A percentile compares a stretch with the other conserved stretches of the same genome.
Conservation (phyloP, 495 filamentous ascomycete genomes). For the Staphylotrichum longicolle region DNA sequence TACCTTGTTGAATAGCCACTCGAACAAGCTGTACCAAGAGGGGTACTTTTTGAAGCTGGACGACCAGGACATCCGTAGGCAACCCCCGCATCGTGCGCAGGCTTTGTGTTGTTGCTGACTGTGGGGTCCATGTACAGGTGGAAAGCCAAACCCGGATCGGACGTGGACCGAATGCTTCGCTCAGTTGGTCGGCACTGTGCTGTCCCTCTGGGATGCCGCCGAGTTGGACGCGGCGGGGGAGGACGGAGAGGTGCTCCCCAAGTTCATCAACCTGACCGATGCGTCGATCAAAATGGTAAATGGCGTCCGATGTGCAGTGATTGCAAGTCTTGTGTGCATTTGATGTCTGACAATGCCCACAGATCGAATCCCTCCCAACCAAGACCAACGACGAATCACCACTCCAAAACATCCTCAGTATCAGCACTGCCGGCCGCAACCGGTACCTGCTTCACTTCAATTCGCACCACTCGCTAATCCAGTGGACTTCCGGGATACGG, state of each 20-base stretch:
- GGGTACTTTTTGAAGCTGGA: constrained; percentile 96
- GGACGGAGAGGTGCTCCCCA: constrained; percentile 82
- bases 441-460: constrained; percentile 95
- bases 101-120: constrained; percentile 16
- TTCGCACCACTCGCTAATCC: constrained; percentile 84
- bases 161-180: constrained; percentile 97
- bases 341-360: constrained; percentile 9
- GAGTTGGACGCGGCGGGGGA: constrained; percentile 85
- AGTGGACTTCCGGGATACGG: constrained; percentile 95
- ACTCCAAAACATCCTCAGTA: constrained; percentile 88
- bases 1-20: constrained; percentile 88
- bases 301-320: not conserved
- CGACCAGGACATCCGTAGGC: constrained; percentile 84
- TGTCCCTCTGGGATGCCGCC: constrained; percentile 94
- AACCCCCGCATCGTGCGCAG: not conserved
- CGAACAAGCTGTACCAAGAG: constrained; percentile 95
- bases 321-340: too few relatives aligned
- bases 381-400: constrained; percentile 68
- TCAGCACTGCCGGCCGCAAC: constrained; percentile 93
- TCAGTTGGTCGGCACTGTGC: constrained; percentile 88
- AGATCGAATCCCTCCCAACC: constrained; percentile 92
- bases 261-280: constrained; percentile 96
- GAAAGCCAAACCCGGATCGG: constrained; percentile 78
- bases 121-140: constrained; percentile 57
- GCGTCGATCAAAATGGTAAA: constrained; percentile 93